Percentiles rank a stretch among this genome's conserved stretches.
Evolutionary conservation across 2,329 filamentous ascomycete species (phyloP).

Genomic region (Verruconis gallopava): DNA sequence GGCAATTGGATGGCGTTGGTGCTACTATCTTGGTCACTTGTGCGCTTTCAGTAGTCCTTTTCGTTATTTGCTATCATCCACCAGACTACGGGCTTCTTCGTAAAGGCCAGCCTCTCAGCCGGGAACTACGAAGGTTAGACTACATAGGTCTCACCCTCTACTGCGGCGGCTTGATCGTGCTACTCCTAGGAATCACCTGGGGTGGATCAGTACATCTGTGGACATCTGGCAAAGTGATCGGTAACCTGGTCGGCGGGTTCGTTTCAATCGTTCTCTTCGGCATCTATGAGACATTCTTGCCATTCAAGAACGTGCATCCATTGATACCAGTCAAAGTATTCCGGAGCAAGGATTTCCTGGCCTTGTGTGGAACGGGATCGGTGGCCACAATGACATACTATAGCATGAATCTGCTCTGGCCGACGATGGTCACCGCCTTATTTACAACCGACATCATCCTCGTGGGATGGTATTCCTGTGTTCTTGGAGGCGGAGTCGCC

Average conservation of each 20-base stretch:
- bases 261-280: slow-evolving; percentile 16
- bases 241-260: slow-evolving; percentile 18
- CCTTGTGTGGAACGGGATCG: slow-evolving; percentile 14
- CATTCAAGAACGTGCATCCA: slow-evolving; percentile 16
- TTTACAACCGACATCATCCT: slow-evolving; percentile 10
- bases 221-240: slow-evolving; percentile 6
- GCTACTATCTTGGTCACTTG: slow-evolving; percentile 22
- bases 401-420: slow-evolving; percentile 14
- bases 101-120: slow-evolving; percentile 17
- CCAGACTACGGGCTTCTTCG: slow-evolving; percentile 20
- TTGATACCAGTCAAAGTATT: slow-evolving; percentile 20
- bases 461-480: slow-evolving; percentile 13
- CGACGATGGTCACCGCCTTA: slow-evolving; percentile 13
- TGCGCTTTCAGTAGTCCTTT: slow-evolving; percentile 15
- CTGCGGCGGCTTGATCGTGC: slow-evolving; percentile 31
- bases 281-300: slow-evolving; percentile 19
- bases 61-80: slow-evolving; percentile 21
- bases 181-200: slow-evolving; percentile 1
- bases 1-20: slow-evolving; percentile 17
- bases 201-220: not conserved
- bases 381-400: slow-evolving; percentile 17
- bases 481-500: not conserved
- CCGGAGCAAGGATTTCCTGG: slow-evolving; percentile 14
- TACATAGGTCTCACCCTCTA: slow-evolving; percentile 37
- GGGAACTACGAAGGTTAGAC: slow-evolving; percentile 33